Evolutionary conservation across 139 green algal genomes (phyloP).

Genomic region (Chlamydomonas asymmetrica): DNA sequence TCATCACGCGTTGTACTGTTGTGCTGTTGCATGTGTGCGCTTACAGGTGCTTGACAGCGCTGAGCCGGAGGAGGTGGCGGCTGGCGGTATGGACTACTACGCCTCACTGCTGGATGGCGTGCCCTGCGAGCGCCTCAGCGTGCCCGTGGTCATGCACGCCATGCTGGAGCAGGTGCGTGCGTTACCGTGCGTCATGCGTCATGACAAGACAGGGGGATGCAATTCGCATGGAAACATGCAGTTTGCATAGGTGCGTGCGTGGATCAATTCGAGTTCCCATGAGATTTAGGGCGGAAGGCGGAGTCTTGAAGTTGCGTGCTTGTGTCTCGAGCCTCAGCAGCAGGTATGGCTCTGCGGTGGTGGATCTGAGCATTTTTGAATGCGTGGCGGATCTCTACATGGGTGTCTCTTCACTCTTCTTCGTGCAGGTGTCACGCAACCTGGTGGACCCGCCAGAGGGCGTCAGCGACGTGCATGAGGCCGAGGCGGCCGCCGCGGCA

Average conservation of each 20-base stretch:
- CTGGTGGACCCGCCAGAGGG: constrained; percentile 12
- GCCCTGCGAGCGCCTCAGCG: constrained; percentile 43
- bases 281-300: background rate
- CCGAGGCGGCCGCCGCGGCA: constrained; percentile 13
- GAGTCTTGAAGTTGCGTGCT: too few relatives aligned
- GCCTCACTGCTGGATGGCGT: constrained; percentile 44
- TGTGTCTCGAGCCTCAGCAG: too few relatives aligned
- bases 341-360: too few relatives aligned
- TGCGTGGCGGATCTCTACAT: too few relatives aligned
- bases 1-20: too few relatives aligned
- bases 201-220: too few relatives aligned
- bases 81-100: constrained; percentile 37
- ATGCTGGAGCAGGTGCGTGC: constrained; percentile 63
- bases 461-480: constrained; percentile 29
- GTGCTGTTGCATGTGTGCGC: too few relatives aligned
- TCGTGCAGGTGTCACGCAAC: constrained; percentile 33
- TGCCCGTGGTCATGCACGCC: constrained; percentile 56
- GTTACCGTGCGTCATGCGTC: too few relatives aligned
- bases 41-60: too few relatives aligned
- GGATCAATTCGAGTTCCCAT: background rate
- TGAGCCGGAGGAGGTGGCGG: too few relatives aligned
- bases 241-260: background rate
- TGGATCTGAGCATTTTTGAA: too few relatives aligned
- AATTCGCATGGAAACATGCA: background rate
- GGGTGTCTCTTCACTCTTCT: background rate